A percentile compares a stretch with the other conserved stretches of the same genome.
These are phyloP conservation scores for Linaria vulgaris DNA, from an alignment of 257 asterid genomes.

Conservation along the genomic window DNA sequence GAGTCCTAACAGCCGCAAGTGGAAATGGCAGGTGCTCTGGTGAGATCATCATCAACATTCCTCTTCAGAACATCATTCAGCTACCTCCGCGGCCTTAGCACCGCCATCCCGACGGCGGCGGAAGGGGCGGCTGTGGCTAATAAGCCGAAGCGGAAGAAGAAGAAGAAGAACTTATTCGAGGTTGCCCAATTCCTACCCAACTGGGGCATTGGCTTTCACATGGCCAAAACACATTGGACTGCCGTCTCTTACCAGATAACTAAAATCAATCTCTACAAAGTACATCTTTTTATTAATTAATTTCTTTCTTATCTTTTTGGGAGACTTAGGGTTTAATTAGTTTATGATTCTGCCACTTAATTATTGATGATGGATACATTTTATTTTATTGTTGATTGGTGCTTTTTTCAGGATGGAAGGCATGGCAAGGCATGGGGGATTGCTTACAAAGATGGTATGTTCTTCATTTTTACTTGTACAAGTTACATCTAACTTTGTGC, in stretches of 20 bases:
- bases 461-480: neutral
- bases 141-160: constrained; percentile 68
- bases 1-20: no score
- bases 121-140: constrained; percentile 31
- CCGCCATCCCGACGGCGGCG: constrained; percentile 25
- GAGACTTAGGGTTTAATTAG: neutral
- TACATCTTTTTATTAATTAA: constrained; percentile 18
- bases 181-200: constrained; percentile 91
- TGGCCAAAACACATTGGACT: constrained; percentile 92
- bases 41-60: no score
- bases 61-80: constrained; percentile 4
- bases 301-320: neutral
- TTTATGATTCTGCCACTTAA: neutral
- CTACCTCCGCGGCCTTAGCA: neutral
- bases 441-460: constrained; percentile 75
- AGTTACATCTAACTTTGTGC: no score
- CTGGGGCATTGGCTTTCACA: constrained; percentile 93
- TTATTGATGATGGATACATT: neutral
- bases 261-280: constrained; percentile 93
- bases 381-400: neutral
- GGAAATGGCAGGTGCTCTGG: no score
- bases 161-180: constrained; percentile 92
- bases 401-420: constrained; percentile 73
- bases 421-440: constrained; percentile 99
- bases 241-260: constrained; percentile 80